Evolutionary conservation across 2,329 filamentous ascomycete species (phyloP).

Genomic region (Chaetomium strumarium): DNA sequence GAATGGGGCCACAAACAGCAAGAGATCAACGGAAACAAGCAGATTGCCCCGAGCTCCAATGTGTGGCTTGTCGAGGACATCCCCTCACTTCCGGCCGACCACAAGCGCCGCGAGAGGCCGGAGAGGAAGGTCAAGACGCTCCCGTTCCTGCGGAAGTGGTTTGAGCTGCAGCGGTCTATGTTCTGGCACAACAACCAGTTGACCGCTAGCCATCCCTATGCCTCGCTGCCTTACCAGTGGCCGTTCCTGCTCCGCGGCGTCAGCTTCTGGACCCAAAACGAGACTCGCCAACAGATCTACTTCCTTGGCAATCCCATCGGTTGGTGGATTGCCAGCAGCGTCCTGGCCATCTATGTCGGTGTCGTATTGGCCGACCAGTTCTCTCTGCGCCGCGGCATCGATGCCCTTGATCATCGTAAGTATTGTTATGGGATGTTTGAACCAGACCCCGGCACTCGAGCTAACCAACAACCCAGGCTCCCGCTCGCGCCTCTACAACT

Average conservation of each 20-base stretch:
- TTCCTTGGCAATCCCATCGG: slow-evolving; percentile 95
- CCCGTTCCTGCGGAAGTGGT: slow-evolving; percentile 88
- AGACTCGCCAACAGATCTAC: slow-evolving; percentile 94
- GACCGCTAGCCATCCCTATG: slow-evolving; percentile 93
- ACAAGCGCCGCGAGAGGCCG: slow-evolving; percentile 67
- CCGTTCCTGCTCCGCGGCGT: slow-evolving; percentile 95
- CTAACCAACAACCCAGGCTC: slow-evolving; percentile 55
- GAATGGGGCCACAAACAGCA: slow-evolving; percentile 97
- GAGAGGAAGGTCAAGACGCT: slow-evolving; percentile 74
- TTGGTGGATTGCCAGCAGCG: slow-evolving; percentile 92
- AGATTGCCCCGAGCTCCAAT: slow-evolving; percentile 81
- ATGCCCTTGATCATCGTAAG: slow-evolving; percentile 90
- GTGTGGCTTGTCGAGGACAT: slow-evolving; percentile 93
- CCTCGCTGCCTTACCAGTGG: slow-evolving; percentile 94
- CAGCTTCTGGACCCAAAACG: slow-evolving; percentile 98
- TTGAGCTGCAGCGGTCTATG: slow-evolving; percentile 96
- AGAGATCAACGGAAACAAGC: slow-evolving; percentile 99
- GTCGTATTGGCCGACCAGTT: slow-evolving; percentile 91
- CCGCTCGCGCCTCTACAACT: slow-evolving; percentile 93
- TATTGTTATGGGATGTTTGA: slow-evolving; percentile 26
- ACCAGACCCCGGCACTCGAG: not conserved
- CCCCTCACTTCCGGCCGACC: slow-evolving; percentile 66
- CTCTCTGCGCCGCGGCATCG: slow-evolving; percentile 84
- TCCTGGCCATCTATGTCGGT: slow-evolving; percentile 88
- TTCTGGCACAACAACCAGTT: slow-evolving; percentile 99